A percentile compares a stretch with the other conserved stretches of the same genome.
Evolutionary conservation across 164 flowering plant species (phyloP).

Genomic region (Magnolia changhungtana): DNA sequence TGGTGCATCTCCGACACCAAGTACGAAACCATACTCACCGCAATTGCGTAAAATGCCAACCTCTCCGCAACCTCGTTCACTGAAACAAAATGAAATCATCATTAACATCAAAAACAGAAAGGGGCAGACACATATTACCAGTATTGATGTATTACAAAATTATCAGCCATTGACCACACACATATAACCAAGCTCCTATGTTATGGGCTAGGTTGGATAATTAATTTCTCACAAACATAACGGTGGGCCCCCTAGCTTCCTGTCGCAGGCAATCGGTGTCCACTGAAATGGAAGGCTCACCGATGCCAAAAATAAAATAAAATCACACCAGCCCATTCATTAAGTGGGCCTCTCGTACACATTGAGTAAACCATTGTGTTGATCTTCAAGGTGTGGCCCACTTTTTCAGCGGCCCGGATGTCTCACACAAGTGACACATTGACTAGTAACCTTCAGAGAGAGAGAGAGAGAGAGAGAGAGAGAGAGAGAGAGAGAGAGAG

Average conservation of each 20-base stretch:
- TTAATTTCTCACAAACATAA: not conserved
- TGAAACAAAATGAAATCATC: conserved; percentile 5
- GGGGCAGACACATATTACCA: not conserved
- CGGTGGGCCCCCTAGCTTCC: not conserved
- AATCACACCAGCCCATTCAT: too few species aligned
- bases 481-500: not conserved
- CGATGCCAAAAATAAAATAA: too few species aligned
- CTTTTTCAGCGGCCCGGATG: not conserved
- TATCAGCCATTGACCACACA: not conserved
- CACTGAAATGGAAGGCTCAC: too few species aligned
- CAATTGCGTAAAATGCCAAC: conserved; percentile 56
- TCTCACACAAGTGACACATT: not conserved
- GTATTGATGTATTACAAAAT: not conserved
- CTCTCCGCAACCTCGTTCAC: conserved; percentile 81
- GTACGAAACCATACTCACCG: conserved; percentile 62
- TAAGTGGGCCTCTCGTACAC: not conserved
- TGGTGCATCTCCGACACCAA: conserved; percentile 48
- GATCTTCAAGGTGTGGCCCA: not conserved
- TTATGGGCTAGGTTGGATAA: not conserved
- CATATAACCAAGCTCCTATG: too few species aligned
- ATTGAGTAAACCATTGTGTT: not conserved
- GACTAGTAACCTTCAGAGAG: not conserved
- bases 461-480: not conserved
- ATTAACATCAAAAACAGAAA: not conserved
- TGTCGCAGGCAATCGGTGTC: not conserved